Conservation (phyloP, 148 eudicot species). For the Rhododendron griersonianum region DNA sequence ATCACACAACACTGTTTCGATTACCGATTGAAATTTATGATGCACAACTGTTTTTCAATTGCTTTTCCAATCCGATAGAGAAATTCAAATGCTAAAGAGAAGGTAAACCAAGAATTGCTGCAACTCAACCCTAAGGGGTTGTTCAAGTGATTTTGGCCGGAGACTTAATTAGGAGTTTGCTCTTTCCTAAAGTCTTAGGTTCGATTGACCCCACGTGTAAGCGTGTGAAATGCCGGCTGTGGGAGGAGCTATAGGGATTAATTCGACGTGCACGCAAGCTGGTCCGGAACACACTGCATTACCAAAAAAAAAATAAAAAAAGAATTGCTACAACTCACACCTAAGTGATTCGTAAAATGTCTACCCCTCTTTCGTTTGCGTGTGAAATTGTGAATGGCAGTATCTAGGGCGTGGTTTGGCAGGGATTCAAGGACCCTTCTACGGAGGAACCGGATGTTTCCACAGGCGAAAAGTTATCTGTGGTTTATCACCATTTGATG, state of each 20-base stretch:
- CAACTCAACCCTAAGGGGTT: too few relatives aligned
- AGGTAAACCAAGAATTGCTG: not conserved
- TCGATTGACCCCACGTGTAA: too few relatives aligned
- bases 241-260: too few relatives aligned
- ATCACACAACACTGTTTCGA: too few relatives aligned
- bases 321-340: not conserved
- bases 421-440: constrained; percentile 30
- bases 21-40: not conserved
- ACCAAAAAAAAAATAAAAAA: too few relatives aligned
- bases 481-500: constrained; percentile 23
- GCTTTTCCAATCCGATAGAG: not conserved
- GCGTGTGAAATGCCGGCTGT: too few relatives aligned
- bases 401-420: constrained; percentile 14
- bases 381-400: constrained; percentile 17
- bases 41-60: not conserved
- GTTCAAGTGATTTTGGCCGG: too few relatives aligned
- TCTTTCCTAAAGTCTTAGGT: too few relatives aligned
- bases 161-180: too few relatives aligned
- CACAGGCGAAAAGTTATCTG: constrained; percentile 36
- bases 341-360: not conserved
- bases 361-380: not conserved
- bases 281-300: too few relatives aligned
- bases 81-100: not conserved
- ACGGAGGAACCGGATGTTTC: constrained; percentile 32
- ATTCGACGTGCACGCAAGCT: too few relatives aligned